A percentile compares a stretch with the other conserved stretches of the same genome.
Conservation (phyloP, 208 protist species). For the Crithidia expoeki region DNA sequence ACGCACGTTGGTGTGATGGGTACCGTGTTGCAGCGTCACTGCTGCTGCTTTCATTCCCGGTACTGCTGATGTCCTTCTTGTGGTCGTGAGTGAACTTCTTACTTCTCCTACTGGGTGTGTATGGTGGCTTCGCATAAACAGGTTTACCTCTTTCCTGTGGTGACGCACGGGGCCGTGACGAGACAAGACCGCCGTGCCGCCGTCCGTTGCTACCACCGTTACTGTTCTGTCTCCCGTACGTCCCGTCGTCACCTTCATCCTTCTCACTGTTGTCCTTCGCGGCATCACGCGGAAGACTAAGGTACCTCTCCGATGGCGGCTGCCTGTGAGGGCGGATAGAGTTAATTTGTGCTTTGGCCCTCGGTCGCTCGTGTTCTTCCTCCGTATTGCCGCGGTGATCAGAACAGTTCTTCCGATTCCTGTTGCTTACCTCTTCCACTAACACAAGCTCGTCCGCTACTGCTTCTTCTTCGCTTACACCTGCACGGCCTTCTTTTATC, state of each 20-base stretch:
- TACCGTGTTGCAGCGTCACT: background rate
- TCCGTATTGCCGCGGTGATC: background rate
- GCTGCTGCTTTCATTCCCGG: background rate
- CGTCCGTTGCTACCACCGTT: background rate
- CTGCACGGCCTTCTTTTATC: background rate
- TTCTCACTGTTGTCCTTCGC: background rate
- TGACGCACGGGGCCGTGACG: conserved; percentile 8
- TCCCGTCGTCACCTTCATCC: background rate
- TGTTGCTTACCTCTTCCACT: background rate
- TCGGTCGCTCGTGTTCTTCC: background rate
- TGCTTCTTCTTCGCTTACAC: background rate
- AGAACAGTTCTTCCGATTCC: background rate
- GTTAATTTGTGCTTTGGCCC: background rate
- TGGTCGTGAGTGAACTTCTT: background rate
- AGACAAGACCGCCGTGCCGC: conserved; percentile 14
- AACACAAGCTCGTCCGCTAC: conserved; percentile 12
- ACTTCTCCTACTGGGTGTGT: background rate
- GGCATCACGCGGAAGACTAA: conserved; percentile 13
- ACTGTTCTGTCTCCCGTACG: background rate
- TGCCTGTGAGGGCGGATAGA: background rate
- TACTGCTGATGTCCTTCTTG: background rate
- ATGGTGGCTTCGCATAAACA: background rate
- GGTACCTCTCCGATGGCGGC: conserved; percentile 11
- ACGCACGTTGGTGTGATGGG: background rate
- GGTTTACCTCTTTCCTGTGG: conserved; percentile 1